A percentile compares a stretch with the other conserved stretches of the same genome.
Conservation (phyloP, 2,329 filamentous ascomycete species). For the Alternaria triticina region DNA sequence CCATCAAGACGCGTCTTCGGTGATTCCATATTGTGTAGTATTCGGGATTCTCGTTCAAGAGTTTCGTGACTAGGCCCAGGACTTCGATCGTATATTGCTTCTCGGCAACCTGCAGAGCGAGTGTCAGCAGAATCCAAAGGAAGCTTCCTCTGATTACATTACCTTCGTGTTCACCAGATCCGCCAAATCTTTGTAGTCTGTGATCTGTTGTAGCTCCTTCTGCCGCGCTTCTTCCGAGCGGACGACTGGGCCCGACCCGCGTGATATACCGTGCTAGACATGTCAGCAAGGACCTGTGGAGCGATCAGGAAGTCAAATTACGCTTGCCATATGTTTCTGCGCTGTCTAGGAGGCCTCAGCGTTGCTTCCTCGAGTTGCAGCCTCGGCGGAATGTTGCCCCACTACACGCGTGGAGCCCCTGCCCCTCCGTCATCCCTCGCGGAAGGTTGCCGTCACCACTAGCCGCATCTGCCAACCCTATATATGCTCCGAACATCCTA, state of each 20-base stretch:
- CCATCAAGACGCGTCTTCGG: slow-evolving; percentile 73
- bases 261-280: slow-evolving; percentile 80
- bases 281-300: slow-evolving; percentile 17
- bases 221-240: slow-evolving; percentile 73
- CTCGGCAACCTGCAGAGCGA: slow-evolving; percentile 48
- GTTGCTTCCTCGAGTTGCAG: slow-evolving; percentile 22
- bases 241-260: slow-evolving; percentile 59
- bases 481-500: slow-evolving; percentile 27
- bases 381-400: slow-evolving; percentile 36
- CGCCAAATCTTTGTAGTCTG: slow-evolving; percentile 75
- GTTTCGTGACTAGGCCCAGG: slow-evolving; percentile 72
- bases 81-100: slow-evolving; percentile 61
- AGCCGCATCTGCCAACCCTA: slow-evolving; percentile 14
- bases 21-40: slow-evolving; percentile 93
- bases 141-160: neutral
- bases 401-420: slow-evolving; percentile 35
- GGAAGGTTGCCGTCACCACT: slow-evolving; percentile 20
- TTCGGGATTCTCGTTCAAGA: slow-evolving; percentile 80
- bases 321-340: slow-evolving; percentile 48
- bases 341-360: slow-evolving; percentile 8
- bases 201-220: slow-evolving; percentile 77
- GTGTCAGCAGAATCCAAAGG: neutral
- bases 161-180: slow-evolving; percentile 71
- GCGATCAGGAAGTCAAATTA: slow-evolving; percentile 29
- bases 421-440: slow-evolving; percentile 22